These are phyloP conservation scores for Escallonia rubra DNA, from an alignment of 129 eudicot species.

Conservation along the genomic window DNA sequence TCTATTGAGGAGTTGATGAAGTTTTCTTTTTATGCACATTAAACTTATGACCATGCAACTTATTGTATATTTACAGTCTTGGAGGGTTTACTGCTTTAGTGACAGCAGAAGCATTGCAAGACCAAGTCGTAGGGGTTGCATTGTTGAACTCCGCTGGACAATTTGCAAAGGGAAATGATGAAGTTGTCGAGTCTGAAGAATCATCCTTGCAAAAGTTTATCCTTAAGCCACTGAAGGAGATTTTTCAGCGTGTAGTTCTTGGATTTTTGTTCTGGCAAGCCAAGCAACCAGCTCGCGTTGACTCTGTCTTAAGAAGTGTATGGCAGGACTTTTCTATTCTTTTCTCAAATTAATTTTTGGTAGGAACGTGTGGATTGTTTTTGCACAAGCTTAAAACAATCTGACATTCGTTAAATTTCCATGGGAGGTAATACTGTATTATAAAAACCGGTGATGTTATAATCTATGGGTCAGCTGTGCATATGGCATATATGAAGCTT, in stretches of 20 bases:
- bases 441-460: too few species aligned
- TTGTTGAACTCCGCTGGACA: conserved; percentile 95
- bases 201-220: conserved; percentile 43
- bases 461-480: not conserved
- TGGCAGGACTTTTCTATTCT: conserved; percentile 15
- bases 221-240: conserved; percentile 71
- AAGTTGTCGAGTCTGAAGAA: conserved; percentile 41
- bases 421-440: too few species aligned
- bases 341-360: not conserved
- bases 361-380: not conserved
- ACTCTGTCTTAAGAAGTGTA: conserved; percentile 93
- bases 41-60: not conserved
- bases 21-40: not conserved
- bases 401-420: too few species aligned
- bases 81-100: conserved; percentile 98
- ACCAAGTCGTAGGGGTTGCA: conserved; percentile 79
- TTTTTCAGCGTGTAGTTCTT: conserved; percentile 79
- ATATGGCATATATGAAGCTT: not conserved
- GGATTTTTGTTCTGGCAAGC: conserved; percentile 95
- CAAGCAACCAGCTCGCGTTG: conserved; percentile 82
- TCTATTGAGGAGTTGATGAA: not conserved
- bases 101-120: conserved; percentile 72
- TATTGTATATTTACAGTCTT: conserved; percentile 50
- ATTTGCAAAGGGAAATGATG: conserved; percentile 55
- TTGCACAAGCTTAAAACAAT: not conserved